Base-by-base conservation (phyloP, 805 yeast species). In the Kodamaea jinghongensis region DNA sequence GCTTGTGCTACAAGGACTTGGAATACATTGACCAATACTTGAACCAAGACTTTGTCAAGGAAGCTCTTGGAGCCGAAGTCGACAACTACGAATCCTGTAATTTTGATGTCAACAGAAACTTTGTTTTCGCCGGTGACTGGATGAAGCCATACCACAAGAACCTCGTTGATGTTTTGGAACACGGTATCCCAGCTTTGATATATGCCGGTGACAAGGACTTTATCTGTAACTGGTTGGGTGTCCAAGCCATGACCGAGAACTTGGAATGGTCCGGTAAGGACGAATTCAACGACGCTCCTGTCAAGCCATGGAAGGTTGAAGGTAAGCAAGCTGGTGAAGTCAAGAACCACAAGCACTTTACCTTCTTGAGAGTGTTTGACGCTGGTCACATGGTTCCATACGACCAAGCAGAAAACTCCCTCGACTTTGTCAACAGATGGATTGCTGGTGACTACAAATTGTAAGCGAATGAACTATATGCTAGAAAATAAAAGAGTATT, bases 181-280 rank as follows among this genome's bases (percentile, higher is more conserved):
- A 72, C 42, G 83, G 77, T 17, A 56, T 87, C 34, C 96, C 96
- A 13, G 90, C 88, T 4, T 74, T 89, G 54, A 77, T 87, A 45
- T 89, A 88, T 52, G 96, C 96, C n/a, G 96, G 96, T 56, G 95
- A 88, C 61, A 86, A 88, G 63, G 96, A 88, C 62, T 88, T 76
- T 62, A 87, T 88, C 56, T 88, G 96, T 66, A 88, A 88, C 69
- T 88, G 96, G 93, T 71, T 88, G 48, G 96, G 96, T 49, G 86
- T 87, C 65, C 78, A 77, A 50, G 93, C 86, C 10, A 87, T 95
- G 93, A 67, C 89, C 11, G 74, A 83, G 56, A 71, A 62, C 46
- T 67, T 86, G 46, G 76, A 71, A 45, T 86, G 93, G 91, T 61
- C 74, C 27, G 76, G 81, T 29, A 65, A 70, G 23, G 70, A 65